A percentile compares a stretch with the other conserved stretches of the same genome.
Conservation (phyloP, 2,329 filamentous ascomycete genomes). For the Neurospora sp. region DNA sequence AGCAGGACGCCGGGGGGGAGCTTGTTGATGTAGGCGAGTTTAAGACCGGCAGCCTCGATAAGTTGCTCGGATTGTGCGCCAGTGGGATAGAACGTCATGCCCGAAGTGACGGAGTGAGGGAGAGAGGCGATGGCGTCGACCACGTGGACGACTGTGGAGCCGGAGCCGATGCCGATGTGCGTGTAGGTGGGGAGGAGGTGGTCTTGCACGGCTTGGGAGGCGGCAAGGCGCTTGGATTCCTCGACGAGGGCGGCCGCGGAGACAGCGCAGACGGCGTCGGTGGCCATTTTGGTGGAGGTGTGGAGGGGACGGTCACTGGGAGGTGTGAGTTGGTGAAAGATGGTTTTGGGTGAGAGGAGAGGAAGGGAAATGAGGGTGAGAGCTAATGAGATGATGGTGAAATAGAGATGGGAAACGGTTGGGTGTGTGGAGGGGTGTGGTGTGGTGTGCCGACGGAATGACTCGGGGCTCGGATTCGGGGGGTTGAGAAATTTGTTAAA, state of each 20-base stretch:
- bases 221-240: constrained; percentile 65
- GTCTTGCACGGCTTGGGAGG: constrained; percentile 62
- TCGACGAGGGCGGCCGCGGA: constrained; percentile 42
- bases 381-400: no score
- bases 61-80: constrained; percentile 85
- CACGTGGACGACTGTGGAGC: constrained; percentile 75
- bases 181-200: constrained; percentile 55
- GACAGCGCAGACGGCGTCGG: constrained; percentile 1
- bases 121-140: constrained; percentile 68
- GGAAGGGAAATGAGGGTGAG: no score
- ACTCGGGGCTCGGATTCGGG: no score
- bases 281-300: constrained; percentile 13
- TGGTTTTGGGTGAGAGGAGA: background rate
- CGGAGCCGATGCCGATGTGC: constrained; percentile 64
- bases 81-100: constrained; percentile 82
- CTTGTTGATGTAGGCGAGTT: constrained; percentile 63
- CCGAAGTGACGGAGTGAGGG: constrained; percentile 33
- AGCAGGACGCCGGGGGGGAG: constrained; percentile 50
- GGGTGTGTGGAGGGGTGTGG: no score
- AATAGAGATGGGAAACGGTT: no score
- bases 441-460: no score
- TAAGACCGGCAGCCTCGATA: constrained; percentile 67
- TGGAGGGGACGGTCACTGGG: no score
- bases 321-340: constrained; percentile 7
- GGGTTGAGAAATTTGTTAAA: background rate